phyloP scores from a whole-genome alignment of 768 basidiomycete genomes.

The Termitomyces titanicus region DNA sequence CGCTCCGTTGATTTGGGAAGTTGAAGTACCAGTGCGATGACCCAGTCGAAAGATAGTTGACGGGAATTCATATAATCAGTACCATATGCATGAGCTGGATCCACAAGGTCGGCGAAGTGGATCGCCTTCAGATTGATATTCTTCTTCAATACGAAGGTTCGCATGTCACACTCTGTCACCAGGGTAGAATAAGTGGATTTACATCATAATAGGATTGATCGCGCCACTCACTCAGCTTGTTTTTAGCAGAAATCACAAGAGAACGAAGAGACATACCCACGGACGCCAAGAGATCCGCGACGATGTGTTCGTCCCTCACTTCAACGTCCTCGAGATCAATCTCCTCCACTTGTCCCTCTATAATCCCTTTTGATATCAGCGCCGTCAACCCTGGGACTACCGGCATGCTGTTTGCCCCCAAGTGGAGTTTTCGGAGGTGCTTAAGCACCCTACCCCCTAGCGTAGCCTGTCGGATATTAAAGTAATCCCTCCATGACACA shows the following conservation, averaged over 20 bases:
- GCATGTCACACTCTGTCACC: background rate
- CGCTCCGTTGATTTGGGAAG: conserved; percentile 1
- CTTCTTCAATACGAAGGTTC: background rate
- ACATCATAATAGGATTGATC: background rate
- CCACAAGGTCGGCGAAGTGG: conserved; percentile 13
- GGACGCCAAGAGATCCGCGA: conserved; percentile 1
- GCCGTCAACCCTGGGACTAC: conserved; percentile 4
- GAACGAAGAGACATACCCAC: conserved; percentile 1
- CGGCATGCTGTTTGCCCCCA: conserved; percentile 3
- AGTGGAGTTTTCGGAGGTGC: conserved; percentile 5
- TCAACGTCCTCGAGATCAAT: conserved; percentile 5
- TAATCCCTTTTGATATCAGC: background rate
- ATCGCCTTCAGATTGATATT: conserved; percentile 5
- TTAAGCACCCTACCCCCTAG: background rate
- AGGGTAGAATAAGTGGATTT: background rate
- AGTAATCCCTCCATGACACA: conserved; percentile 5
- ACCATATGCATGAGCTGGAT: conserved; percentile 7
- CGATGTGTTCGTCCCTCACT: background rate
- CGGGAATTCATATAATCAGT: background rate
- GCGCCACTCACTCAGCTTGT: conserved; percentile 4
- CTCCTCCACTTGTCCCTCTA: conserved; percentile 2
- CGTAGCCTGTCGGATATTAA: conserved; percentile 1
- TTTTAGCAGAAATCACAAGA: conserved; percentile 11
- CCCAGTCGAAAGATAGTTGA: conserved; percentile 9
- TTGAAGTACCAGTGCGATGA: conserved; percentile 4